Evolutionary conservation across 441 rosid species (phyloP).

Genomic region (Rhodomyrtus psidioides): DNA sequence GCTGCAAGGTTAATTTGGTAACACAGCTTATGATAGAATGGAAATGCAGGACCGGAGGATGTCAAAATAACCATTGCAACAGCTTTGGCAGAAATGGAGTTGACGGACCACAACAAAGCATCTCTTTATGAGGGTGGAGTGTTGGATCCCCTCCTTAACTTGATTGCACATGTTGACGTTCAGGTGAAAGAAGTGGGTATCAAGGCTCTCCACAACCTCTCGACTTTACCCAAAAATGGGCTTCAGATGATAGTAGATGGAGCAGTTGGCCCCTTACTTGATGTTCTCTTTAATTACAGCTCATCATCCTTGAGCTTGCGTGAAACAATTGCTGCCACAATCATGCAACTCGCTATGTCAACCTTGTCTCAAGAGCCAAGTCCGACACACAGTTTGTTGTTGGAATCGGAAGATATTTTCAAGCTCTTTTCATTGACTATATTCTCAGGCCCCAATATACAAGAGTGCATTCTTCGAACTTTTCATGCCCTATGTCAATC

Average conservation of each 20-base stretch:
- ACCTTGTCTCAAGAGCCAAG: conserved; percentile 34
- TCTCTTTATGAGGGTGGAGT: conserved; percentile 44
- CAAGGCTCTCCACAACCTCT: conserved; percentile 44
- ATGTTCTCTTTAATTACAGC: conserved; percentile 32
- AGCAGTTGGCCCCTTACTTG: conserved; percentile 34
- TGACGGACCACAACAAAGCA: conserved; percentile 52
- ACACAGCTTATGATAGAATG: not conserved
- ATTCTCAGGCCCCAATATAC: conserved; percentile 36
- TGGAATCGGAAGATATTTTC: conserved; percentile 40
- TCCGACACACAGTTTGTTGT: conserved; percentile 20
- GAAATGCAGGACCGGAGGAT: conserved; percentile 41
- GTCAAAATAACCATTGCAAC: conserved; percentile 37
- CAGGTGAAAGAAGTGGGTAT: conserved; percentile 33
- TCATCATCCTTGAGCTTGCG: conserved; percentile 32
- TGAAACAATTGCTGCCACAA: conserved; percentile 33
- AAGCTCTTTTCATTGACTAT: conserved; percentile 44
- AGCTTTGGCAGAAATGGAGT: conserved; percentile 52
- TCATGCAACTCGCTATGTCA: conserved; percentile 49
- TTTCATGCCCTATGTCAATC: conserved; percentile 52
- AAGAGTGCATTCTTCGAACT: conserved; percentile 38
- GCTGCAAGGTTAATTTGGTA: not conserved
- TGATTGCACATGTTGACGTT: conserved; percentile 24
- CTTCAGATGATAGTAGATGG: conserved; percentile 57
- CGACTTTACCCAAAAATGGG: conserved; percentile 43
- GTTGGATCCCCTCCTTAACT: conserved; percentile 40